Evolutionary conservation across 2,329 filamentous ascomycete species (phyloP).

Genomic region (Hymenoscyphus salicellus): DNA sequence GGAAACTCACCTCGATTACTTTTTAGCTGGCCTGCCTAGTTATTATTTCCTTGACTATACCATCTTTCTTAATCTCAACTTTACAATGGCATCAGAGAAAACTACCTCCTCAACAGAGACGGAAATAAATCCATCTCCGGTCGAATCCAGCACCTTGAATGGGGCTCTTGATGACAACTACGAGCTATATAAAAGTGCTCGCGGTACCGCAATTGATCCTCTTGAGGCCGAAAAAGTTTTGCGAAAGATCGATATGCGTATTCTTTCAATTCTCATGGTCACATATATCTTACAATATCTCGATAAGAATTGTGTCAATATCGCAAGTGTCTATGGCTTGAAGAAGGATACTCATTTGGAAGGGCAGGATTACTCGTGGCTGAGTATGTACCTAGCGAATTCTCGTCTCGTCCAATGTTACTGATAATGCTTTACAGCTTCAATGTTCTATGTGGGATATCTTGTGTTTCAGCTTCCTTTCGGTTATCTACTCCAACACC

Average conservation of each 20-base stretch:
- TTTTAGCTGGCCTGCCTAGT: background rate
- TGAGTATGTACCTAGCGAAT: slow-evolving; percentile 11
- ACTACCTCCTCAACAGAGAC: background rate
- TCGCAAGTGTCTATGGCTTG: slow-evolving; percentile 40
- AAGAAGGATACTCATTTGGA: slow-evolving; percentile 21
- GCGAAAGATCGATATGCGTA: slow-evolving; percentile 50
- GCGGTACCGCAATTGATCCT: slow-evolving; percentile 24
- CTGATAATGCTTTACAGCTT: slow-evolving; percentile 16
- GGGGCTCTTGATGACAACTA: slow-evolving; percentile 35
- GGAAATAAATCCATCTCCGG: background rate
- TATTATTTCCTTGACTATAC: background rate
- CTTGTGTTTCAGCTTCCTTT: slow-evolving; percentile 28
- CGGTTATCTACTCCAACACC: slow-evolving; percentile 27
- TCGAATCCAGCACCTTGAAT: background rate
- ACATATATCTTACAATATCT: slow-evolving; percentile 60
- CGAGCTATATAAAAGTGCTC: slow-evolving; percentile 34
- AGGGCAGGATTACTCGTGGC: slow-evolving; percentile 33
- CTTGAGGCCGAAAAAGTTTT: slow-evolving; percentile 40
- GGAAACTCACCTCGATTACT: background rate
- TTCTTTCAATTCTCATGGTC: slow-evolving; percentile 54
- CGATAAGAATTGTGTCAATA: slow-evolving; percentile 55
- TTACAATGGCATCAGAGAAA: background rate
- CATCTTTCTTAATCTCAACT: background rate
- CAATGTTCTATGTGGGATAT: slow-evolving; percentile 30
- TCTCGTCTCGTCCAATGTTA: background rate